Conservation (phyloP, 768 basidiomycete species). For the Termitomyces sp. region DNA sequence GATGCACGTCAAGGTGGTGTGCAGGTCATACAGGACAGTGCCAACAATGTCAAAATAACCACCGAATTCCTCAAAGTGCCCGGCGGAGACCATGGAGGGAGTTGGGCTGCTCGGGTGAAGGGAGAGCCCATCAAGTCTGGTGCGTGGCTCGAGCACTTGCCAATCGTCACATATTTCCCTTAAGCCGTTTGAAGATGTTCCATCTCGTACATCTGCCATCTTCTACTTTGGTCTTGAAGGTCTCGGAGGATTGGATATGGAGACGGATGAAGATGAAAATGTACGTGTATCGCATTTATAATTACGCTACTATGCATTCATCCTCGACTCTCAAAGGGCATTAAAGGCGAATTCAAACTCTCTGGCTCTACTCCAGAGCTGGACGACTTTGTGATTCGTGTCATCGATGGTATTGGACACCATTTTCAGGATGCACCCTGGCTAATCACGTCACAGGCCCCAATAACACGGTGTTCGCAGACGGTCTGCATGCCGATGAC, state of each 20-base stretch:
- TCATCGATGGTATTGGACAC: constrained; percentile 62
- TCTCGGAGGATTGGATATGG: constrained; percentile 76
- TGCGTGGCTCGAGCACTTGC: constrained; percentile 26
- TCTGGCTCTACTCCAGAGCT: constrained; percentile 74
- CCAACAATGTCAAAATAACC: constrained; percentile 82
- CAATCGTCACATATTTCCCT: background rate
- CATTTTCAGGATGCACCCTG: background rate
- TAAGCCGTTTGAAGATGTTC: constrained; percentile 26
- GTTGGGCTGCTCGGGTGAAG: constrained; percentile 84
- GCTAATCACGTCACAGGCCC: constrained; percentile 42
- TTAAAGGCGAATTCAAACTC: constrained; percentile 67
- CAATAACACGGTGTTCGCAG: constrained; percentile 48
- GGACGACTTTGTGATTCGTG: constrained; percentile 76
- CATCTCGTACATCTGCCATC: constrained; percentile 70
- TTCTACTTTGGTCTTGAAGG: constrained; percentile 91
- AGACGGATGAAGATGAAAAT: constrained; percentile 70
- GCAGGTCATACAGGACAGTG: constrained; percentile 76
- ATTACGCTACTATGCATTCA: constrained; percentile 1
- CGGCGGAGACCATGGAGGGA: constrained; percentile 79
- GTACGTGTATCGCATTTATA: constrained; percentile 35
- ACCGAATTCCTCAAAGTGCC: constrained; percentile 86
- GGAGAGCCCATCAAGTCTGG: constrained; percentile 73
- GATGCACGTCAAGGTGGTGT: constrained; percentile 84
- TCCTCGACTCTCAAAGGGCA: constrained; percentile 48
- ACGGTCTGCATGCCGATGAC: constrained; percentile 51